phyloP scores from a whole-genome alignment of 2,329 filamentous ascomycete genomes.

The Chalaropsis ovoidea region DNA sequence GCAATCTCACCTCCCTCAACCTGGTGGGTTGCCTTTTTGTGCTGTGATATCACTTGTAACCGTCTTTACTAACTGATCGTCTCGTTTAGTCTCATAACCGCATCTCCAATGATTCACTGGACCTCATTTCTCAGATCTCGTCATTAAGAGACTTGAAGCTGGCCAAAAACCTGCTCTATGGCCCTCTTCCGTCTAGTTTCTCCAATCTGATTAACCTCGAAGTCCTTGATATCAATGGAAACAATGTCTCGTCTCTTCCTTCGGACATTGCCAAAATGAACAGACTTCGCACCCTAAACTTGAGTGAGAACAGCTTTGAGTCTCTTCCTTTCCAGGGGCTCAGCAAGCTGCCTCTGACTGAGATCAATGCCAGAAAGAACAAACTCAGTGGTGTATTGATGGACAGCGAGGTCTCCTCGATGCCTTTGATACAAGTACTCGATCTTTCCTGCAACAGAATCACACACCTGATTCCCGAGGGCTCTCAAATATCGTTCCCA shows the following conservation, averaged over 20 bases:
- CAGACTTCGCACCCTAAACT: slow-evolving; percentile 63
- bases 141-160: slow-evolving; percentile 71
- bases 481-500: slow-evolving; percentile 51
- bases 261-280: slow-evolving; percentile 54
- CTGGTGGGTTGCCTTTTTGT: slow-evolving; percentile 44
- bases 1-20: slow-evolving; percentile 69
- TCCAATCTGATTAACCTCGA: slow-evolving; percentile 60
- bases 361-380: slow-evolving; percentile 69
- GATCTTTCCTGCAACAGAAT: slow-evolving; percentile 72
- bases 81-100: slow-evolving; percentile 61
- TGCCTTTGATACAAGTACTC: slow-evolving; percentile 60
- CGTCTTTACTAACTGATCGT: slow-evolving; percentile 24
- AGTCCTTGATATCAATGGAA: slow-evolving; percentile 69
- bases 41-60: background rate
- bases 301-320: slow-evolving; percentile 68
- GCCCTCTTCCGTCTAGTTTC: slow-evolving; percentile 55
- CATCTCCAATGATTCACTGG: slow-evolving; percentile 60
- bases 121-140: slow-evolving; percentile 62
- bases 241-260: slow-evolving; percentile 64
- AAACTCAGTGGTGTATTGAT: slow-evolving; percentile 64
- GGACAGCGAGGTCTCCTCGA: slow-evolving; percentile 45
- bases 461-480: slow-evolving; percentile 40
- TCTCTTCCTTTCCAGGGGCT: slow-evolving; percentile 61
- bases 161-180: slow-evolving; percentile 64
- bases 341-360: slow-evolving; percentile 56